Percentiles rank a stretch among this genome's conserved stretches.
These are phyloP conservation scores for Metarhizium sp. DNA, from an alignment of 2,329 filamentous ascomycete species.

Conservation along the genomic window DNA sequence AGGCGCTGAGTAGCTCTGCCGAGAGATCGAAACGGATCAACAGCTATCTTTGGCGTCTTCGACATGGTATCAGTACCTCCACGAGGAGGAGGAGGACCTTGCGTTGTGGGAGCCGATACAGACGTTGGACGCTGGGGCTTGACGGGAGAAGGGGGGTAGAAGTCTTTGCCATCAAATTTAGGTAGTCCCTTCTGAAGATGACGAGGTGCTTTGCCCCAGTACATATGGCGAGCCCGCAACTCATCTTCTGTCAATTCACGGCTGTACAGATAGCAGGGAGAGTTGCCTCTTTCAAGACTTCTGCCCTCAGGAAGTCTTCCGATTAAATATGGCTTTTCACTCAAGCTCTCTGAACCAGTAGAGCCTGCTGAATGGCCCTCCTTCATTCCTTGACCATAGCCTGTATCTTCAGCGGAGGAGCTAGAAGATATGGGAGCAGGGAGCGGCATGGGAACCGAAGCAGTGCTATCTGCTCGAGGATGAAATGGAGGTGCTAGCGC, in stretches of 20 bases:
- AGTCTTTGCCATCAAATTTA: conserved; percentile 57
- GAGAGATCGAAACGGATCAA: conserved; percentile 15
- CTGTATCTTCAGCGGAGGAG: conserved; percentile 2
- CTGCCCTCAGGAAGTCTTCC: conserved; percentile 39
- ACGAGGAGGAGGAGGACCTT: not conserved
- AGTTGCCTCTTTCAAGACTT: conserved; percentile 28
- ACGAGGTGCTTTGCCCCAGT: conserved; percentile 48
- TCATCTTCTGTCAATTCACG: conserved; percentile 51
- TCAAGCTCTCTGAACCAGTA: conserved; percentile 6
- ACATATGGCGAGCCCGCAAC: conserved; percentile 46
- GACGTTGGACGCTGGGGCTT: conserved; percentile 2
- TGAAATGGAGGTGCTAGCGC: conserved; percentile 41
- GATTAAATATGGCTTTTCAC: conserved; percentile 42
- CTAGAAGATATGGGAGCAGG: conserved; percentile 1
- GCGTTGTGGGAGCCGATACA: not conserved
- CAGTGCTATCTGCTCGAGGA: conserved; percentile 22
- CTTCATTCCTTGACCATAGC: not conserved
- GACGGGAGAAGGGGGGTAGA: conserved; percentile 47
- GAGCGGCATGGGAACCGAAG: conserved; percentile 8
- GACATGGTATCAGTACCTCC: conserved; percentile 2
- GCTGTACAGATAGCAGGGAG: conserved; percentile 43
- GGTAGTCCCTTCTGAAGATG: conserved; percentile 43
- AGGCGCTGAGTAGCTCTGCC: conserved; percentile 9
- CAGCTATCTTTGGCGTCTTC: conserved; percentile 3
- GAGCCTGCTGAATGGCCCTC: conserved; percentile 5